These are phyloP conservation scores for Hypoxylon rubiginosum DNA, from an alignment of 2,329 filamentous ascomycete species.

Conservation along the genomic window DNA sequence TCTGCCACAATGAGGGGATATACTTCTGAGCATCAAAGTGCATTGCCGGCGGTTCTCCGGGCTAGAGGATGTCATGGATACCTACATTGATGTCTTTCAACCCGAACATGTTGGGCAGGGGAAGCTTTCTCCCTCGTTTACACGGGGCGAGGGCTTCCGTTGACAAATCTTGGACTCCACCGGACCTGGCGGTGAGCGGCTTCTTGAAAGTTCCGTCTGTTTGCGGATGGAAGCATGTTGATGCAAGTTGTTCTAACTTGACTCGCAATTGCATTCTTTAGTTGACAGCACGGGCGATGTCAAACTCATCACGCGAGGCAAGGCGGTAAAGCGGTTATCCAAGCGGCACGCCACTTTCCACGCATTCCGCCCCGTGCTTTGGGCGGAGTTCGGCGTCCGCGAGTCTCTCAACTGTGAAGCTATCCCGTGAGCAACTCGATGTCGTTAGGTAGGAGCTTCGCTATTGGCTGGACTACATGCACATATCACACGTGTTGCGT, in stretches of 20 bases:
- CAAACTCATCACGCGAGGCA: not conserved
- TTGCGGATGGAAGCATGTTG: not conserved
- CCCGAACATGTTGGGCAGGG: not conserved
- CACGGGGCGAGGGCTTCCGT: not conserved
- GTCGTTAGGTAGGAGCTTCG: constrained; percentile 7
- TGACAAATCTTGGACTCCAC: not conserved
- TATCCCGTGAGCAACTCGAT: constrained; percentile 17
- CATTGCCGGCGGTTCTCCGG: not conserved
- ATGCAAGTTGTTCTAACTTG: not conserved
- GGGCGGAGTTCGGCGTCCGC: not conserved
- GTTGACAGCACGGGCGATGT: not conserved
- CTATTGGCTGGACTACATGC: constrained; percentile 12
- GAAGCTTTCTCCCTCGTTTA: constrained; percentile 7
- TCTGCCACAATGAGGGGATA: not conserved
- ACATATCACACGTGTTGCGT: constrained; percentile 16
- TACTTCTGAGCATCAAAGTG: not conserved
- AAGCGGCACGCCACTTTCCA: not conserved
- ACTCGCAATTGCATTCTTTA: not conserved
- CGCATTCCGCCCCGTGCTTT: not conserved
- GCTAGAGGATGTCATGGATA: not conserved
- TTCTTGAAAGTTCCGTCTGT: not conserved
- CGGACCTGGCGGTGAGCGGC: constrained; percentile 2
- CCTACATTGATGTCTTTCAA: not conserved
- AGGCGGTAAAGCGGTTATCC: not conserved
- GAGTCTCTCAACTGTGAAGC: constrained; percentile 11